phyloP scores from a whole-genome alignment of 1,284 basidiomycete genomes.

The Pterula multifida region DNA sequence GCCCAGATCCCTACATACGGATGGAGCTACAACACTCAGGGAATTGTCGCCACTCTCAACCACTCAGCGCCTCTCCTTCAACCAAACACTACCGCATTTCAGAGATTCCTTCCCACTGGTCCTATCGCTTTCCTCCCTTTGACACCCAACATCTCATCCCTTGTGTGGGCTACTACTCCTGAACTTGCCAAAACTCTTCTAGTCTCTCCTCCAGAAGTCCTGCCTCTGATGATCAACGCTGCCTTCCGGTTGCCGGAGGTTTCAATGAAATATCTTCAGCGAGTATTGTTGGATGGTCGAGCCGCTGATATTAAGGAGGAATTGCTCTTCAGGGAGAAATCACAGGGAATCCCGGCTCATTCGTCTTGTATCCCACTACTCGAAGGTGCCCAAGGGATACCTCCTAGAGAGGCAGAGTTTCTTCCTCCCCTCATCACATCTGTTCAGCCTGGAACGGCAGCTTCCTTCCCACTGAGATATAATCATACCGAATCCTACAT shows the following conservation, averaged over 20 bases:
- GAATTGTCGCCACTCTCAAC: conserved; percentile 81
- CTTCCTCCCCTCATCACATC: conserved; percentile 69
- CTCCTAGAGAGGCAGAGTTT: conserved; percentile 46
- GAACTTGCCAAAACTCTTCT: conserved; percentile 66
- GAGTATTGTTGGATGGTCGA: conserved; percentile 46
- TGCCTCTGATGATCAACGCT: conserved; percentile 78
- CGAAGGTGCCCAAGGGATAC: conserved; percentile 30
- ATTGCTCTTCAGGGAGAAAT: conserved; percentile 49
- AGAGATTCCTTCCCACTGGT: conserved; percentile 91
- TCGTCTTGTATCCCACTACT: not conserved
- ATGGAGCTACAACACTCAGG: conserved; percentile 86
- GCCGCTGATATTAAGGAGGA: conserved; percentile 39
- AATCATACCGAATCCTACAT: conserved; percentile 85
- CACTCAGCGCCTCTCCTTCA: conserved; percentile 27
- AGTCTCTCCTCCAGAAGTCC: conserved; percentile 49
- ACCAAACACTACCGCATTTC: conserved; percentile 80
- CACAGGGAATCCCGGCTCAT: not conserved
- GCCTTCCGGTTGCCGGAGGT: conserved; percentile 81
- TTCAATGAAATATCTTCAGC: conserved; percentile 61
- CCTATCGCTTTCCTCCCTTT: conserved; percentile 91
- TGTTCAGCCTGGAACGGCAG: conserved; percentile 69
- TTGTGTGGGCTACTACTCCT: conserved; percentile 93
- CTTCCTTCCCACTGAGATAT: conserved; percentile 85
- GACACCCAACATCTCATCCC: conserved; percentile 68
- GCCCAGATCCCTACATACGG: conserved; percentile 84